Percentiles rank a stretch among this genome's conserved stretches.
These are phyloP conservation scores for Botrytis deweyae DNA, from an alignment of 2,329 filamentous ascomycete genomes.

Conservation along the genomic window DNA sequence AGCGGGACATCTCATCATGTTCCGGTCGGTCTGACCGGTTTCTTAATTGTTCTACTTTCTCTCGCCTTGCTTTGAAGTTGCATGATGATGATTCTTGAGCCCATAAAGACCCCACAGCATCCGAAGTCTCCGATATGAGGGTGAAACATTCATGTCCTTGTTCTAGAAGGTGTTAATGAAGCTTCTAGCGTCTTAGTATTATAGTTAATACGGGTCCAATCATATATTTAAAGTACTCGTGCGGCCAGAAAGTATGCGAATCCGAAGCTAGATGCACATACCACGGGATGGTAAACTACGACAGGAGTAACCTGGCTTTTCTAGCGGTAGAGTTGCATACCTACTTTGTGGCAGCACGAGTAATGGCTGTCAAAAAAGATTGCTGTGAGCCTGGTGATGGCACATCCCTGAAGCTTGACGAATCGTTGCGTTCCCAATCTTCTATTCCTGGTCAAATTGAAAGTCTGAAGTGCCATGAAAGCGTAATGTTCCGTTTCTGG, in stretches of 20 bases:
- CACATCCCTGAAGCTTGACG: not conserved
- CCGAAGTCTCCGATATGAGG: slow-evolving; percentile 10
- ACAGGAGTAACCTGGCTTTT: not conserved
- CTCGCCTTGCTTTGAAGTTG: not conserved
- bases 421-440: not conserved
- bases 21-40: slow-evolving; percentile 7
- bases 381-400: not conserved
- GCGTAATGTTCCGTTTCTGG: slow-evolving; percentile 12
- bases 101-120: not conserved
- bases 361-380: not conserved
- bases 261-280: not conserved
- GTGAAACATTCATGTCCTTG: slow-evolving; percentile 16
- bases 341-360: not conserved
- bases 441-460: not conserved
- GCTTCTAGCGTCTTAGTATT: slow-evolving; percentile 19
- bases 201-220: not conserved
- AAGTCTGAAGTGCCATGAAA: not conserved
- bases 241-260: not conserved
- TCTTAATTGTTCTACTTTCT: not conserved
- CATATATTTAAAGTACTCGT: not conserved
- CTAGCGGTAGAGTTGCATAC: not conserved
- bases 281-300: not conserved
- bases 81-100: not conserved
- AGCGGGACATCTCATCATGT: slow-evolving; percentile 1
- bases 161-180: slow-evolving; percentile 22